Conservation (phyloP, 768 basidiomycete species). For the Myochromella boudieri region DNA sequence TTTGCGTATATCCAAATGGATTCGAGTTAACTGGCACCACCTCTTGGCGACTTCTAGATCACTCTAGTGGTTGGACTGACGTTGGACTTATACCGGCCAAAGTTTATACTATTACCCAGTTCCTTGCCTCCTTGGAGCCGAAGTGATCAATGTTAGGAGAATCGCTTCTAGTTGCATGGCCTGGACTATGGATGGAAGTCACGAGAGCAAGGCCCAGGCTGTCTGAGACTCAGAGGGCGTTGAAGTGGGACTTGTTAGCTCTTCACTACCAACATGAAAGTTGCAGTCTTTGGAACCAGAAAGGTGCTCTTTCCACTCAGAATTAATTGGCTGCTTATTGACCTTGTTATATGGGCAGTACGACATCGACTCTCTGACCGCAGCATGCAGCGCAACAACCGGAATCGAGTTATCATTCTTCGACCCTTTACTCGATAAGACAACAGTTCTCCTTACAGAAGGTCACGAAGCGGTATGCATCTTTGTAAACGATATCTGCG, state of each 20-base stretch:
- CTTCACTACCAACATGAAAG: slow-evolving; percentile 32
- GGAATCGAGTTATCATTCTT: slow-evolving; percentile 35
- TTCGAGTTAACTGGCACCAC: too few relatives aligned
- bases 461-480: slow-evolving; percentile 39
- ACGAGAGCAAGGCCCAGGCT: too few relatives aligned
- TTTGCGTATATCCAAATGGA: too few relatives aligned
- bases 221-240: too few relatives aligned
- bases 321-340: not conserved
- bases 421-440: slow-evolving; percentile 35
- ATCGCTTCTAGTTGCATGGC: too few relatives aligned
- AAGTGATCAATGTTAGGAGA: too few relatives aligned
- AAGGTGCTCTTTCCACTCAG: slow-evolving; percentile 19
- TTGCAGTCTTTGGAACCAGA: slow-evolving; percentile 40
- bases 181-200: too few relatives aligned
- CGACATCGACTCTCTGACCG: slow-evolving; percentile 33
- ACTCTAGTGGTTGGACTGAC: too few relatives aligned
- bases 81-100: too few relatives aligned
- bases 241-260: not conserved
- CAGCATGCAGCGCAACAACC: slow-evolving; percentile 24
- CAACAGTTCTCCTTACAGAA: slow-evolving; percentile 34
- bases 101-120: too few relatives aligned
- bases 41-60: too few relatives aligned
- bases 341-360: slow-evolving; percentile 24
- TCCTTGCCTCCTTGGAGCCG: too few relatives aligned
- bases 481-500: slow-evolving; percentile 44